A percentile compares a stretch with the other conserved stretches of the same genome.
phyloP scores from a whole-genome alignment of 2,329 filamentous ascomycete species.

The Aspergillus sp. region DNA sequence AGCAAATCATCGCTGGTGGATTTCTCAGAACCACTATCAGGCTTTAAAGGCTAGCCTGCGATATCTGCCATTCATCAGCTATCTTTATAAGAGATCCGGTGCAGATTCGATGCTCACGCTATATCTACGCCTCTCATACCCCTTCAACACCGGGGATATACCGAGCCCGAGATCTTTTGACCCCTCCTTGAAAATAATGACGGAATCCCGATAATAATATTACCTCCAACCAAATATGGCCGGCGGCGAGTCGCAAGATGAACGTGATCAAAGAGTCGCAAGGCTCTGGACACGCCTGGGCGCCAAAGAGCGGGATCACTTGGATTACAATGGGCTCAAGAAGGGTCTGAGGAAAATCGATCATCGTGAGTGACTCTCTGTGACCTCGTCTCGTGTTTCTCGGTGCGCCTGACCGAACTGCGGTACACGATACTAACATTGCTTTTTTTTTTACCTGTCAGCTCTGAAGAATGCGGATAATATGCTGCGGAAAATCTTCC shows the following conservation, averaged over 20 bases:
- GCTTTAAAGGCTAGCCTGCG: conserved; percentile 13
- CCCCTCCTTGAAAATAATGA: conserved; percentile 45
- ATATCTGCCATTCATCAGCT: conserved; percentile 15
- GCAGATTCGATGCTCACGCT: conserved; percentile 33
- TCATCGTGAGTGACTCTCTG: conserved; percentile 69
- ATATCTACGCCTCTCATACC: conserved; percentile 21
- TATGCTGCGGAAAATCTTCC: conserved; percentile 79
- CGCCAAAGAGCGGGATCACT: conserved; percentile 72
- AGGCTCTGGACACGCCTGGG: conserved; percentile 84
- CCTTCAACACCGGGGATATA: conserved; percentile 28
- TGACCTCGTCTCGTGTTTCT: conserved; percentile 27
- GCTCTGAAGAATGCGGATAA: conserved; percentile 89
- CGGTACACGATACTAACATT: conserved; percentile 16
- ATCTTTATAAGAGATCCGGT: conserved; percentile 16
- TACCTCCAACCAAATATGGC: conserved; percentile 60
- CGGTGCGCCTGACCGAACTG: conserved; percentile 29
- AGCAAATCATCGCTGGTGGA: conserved; percentile 40
- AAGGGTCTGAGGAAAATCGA: conserved; percentile 86
- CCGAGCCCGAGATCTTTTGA: conserved; percentile 25
- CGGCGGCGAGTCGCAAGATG: conserved; percentile 71
- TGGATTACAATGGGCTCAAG: conserved; percentile 83
- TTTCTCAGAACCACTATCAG: conserved; percentile 36
- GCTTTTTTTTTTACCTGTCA: conserved; percentile 35
- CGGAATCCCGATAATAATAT: conserved; percentile 52
- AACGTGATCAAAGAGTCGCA: conserved; percentile 80